Base-by-base conservation (phyloP, 805 yeast species). In the Wickerhamiella bombiphila region DNA sequence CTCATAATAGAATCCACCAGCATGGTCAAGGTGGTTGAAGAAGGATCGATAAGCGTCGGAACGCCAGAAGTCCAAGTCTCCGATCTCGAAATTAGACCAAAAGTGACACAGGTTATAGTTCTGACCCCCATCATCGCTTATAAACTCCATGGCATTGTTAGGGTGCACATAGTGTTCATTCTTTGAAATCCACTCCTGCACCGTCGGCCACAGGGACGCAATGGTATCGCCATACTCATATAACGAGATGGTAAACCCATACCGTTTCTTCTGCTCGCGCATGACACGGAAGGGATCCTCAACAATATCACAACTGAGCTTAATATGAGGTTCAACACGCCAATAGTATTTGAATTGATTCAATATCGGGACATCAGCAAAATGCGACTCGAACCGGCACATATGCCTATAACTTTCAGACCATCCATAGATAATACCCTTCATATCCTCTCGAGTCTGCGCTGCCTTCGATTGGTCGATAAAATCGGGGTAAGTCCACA, bases 371-470 rank as follows among this genome's bases (percentile, higher is more conserved):
- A 77, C 67, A 70, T 74, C 82, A 63, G 82, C 79, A 56, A 77
- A 78, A 0, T 94, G 94, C 14, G 85, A 72, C 57, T 80, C 85
- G 59, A 70, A 83, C 47, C 95, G 70, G 59, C 94, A 83, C 93
- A 85, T 80, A 60, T 80, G 88, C 54, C 93, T 73, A 61, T 82
- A 83, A 14, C 85, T 67, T 44, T 70, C 75, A 11, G 77, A 66
- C 40, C 66, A 78, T 38, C 93, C 94, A 56, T 81, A 83, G 39
- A 80, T 76, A 46, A 79, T 70, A 47, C 69, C 55, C 46, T 66
- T 56, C 83, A 80, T 71, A 36, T 65, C 59, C 43, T 68, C 66
- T 48, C 94, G 69, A 28, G 70, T 67, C 19, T 58, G 50, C 1
- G 72, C 74, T 17, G 94, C 94, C 58, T 69, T 70, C 15, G 70